Evolutionary conservation across 306 rosid species (phyloP).

Genomic region (Quercus berberidifolia): DNA sequence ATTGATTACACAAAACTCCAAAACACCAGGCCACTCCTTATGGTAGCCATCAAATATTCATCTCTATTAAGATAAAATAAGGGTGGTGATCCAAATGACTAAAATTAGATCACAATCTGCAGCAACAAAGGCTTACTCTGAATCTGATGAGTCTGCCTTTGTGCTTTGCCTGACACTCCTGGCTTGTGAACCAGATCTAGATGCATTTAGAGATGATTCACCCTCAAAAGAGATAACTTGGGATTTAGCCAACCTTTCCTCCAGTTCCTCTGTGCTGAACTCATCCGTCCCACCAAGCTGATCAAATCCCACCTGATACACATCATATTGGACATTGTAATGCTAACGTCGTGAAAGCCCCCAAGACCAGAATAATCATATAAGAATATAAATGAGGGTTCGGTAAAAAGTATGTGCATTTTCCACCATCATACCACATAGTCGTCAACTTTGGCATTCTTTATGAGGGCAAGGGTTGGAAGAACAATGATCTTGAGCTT

Average conservation of each 20-base stretch:
- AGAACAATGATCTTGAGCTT: constrained; percentile 86
- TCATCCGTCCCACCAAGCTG: constrained; percentile 94
- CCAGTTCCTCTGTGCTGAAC: constrained; percentile 85
- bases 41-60: neutral
- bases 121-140: constrained; percentile 36
- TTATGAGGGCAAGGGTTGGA: constrained; percentile 91
- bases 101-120: neutral
- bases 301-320: constrained; percentile 87
- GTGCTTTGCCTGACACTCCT: constrained; percentile 67
- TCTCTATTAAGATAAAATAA: too few species aligned
- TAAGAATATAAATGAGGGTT: neutral
- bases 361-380: neutral
- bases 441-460: constrained; percentile 93
- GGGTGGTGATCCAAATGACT: neutral
- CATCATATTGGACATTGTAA: constrained; percentile 8
- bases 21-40: neutral
- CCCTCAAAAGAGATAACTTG: constrained; percentile 81
- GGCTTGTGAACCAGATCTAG: constrained; percentile 47
- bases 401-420: neutral
- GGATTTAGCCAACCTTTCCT: constrained; percentile 83
- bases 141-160: constrained; percentile 79
- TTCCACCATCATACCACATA: constrained; percentile 68
- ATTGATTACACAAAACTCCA: neutral
- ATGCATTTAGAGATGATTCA: constrained; percentile 59
- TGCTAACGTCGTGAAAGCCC: neutral